These are phyloP conservation scores for Paulownia fortunei DNA, from an alignment of 257 asterid species.

Conservation along the genomic window DNA sequence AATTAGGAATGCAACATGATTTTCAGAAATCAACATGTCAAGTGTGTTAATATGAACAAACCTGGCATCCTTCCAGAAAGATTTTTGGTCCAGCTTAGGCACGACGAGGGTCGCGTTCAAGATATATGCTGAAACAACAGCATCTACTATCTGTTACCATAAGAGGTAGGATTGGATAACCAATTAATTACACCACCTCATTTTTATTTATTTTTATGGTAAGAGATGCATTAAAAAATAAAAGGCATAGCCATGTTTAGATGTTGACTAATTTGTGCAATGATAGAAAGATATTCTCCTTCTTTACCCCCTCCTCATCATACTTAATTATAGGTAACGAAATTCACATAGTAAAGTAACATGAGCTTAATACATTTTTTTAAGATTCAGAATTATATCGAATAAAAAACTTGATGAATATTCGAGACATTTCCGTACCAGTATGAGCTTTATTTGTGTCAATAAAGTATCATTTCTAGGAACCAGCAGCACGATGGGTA, in stretches of 20 bases:
- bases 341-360: not conserved
- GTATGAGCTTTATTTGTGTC: too few relatives aligned
- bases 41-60: not conserved
- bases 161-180: not conserved
- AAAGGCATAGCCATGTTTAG: not conserved
- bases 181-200: not conserved
- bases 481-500: too few relatives aligned
- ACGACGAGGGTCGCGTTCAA: constrained; percentile 74
- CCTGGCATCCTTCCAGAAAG: constrained; percentile 90
- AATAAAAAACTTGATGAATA: too few relatives aligned
- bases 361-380: constrained; percentile 2
- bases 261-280: constrained; percentile 2
- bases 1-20: not conserved
- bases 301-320: not conserved
- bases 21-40: not conserved
- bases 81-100: constrained; percentile 74
- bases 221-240: not conserved
- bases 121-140: constrained; percentile 79
- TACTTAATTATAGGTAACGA: not conserved
- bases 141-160: constrained; percentile 71
- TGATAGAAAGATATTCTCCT: not conserved
- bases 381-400: too few relatives aligned
- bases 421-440: too few relatives aligned
- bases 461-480: too few relatives aligned
- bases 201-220: not conserved